Conservation (phyloP, 441 rosid species). For the Daphne laureola region DNA sequence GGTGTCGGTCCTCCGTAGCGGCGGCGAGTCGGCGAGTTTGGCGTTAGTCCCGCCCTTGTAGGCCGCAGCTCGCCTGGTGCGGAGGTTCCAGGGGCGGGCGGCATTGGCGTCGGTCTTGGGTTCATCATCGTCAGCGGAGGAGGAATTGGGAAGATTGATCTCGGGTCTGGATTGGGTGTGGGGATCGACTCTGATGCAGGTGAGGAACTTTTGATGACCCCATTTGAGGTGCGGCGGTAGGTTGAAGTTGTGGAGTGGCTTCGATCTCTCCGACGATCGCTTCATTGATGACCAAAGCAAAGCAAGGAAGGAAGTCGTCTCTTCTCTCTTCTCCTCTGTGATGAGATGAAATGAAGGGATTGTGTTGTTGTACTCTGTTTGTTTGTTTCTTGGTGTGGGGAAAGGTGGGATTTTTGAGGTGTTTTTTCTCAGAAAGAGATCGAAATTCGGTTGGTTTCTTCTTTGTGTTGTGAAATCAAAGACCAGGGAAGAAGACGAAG, state of each 20-base stretch:
- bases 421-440: no score
- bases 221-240: slow-evolving; percentile 44
- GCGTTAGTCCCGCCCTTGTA: slow-evolving; percentile 34
- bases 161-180: slow-evolving; percentile 10
- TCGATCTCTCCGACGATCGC: slow-evolving; percentile 37
- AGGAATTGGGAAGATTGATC: no score
- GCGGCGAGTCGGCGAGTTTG: slow-evolving; percentile 16
- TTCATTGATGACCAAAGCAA: slow-evolving; percentile 18
- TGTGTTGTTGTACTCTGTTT: neutral
- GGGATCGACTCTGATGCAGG: slow-evolving; percentile 37
- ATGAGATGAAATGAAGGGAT: no score
- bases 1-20: slow-evolving; percentile 8
- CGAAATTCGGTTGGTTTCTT: no score
- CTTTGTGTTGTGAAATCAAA: no score
- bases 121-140: slow-evolving; percentile 8
- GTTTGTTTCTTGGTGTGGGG: slow-evolving; percentile 15
- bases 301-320: slow-evolving; percentile 15
- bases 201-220: slow-evolving; percentile 43
- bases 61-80: slow-evolving; percentile 48
- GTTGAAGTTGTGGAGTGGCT: slow-evolving; percentile 52
- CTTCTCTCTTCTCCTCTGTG: no score
- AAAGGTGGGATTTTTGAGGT: slow-evolving; percentile 11
- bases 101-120: slow-evolving; percentile 14
- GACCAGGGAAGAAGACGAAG: no score
- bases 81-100: slow-evolving; percentile 51